Conservation (phyloP, 192 early-diverging fungal species). For the Cetraspora pellucida region DNA sequence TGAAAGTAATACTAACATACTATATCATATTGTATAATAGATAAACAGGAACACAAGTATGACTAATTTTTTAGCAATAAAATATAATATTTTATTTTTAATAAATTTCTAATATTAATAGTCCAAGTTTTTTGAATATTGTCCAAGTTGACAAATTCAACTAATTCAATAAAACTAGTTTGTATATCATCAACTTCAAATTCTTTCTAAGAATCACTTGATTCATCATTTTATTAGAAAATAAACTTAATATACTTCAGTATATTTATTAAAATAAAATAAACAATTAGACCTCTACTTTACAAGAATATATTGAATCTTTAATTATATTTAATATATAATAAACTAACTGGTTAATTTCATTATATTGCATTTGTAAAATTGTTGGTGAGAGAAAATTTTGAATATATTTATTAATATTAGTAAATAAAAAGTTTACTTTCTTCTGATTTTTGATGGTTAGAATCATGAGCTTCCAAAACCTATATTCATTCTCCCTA, state of each 20-base stretch:
- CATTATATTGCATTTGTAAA: neutral
- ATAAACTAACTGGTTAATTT: neutral
- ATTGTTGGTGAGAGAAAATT: neutral
- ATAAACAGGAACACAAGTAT: neutral
- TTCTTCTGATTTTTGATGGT: neutral
- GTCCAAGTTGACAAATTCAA: neutral
- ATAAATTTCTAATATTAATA: neutral
- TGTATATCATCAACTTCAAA: neutral
- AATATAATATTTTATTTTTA: neutral
- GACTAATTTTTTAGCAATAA: neutral
- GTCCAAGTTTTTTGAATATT: neutral
- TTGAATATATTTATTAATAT: neutral
- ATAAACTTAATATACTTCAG: neutral
- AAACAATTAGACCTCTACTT: neutral
- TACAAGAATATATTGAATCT: neutral
- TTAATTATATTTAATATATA: neutral
- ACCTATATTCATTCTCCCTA: neutral
- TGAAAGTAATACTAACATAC: neutral
- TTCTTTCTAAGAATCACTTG: neutral
- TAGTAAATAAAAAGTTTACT: neutral
- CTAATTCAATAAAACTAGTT: neutral
- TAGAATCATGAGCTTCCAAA: neutral
- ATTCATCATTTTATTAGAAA: neutral
- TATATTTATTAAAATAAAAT: neutral
- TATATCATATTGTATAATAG: neutral